These are phyloP conservation scores for Psilocybe subaeruginosa DNA, from an alignment of 768 basidiomycete genomes.

Conservation along the genomic window DNA sequence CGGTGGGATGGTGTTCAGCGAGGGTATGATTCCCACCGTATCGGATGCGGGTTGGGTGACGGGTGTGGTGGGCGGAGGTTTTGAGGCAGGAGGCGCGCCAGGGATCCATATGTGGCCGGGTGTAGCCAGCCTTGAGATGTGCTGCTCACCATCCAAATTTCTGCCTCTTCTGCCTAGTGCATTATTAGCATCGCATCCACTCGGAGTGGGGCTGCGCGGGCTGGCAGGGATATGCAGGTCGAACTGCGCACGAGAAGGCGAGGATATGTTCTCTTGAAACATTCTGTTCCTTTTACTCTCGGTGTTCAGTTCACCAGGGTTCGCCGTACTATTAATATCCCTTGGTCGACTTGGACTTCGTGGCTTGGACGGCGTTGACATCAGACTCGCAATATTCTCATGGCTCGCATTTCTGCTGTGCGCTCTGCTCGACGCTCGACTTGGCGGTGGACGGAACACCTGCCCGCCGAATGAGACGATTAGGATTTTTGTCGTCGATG, in stretches of 20 bases:
- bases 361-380: neutral
- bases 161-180: too few species aligned
- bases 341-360: slow-evolving; percentile 28
- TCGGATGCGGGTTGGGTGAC: slow-evolving; percentile 7
- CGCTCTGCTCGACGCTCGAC: slow-evolving; percentile 31
- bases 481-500: slow-evolving; percentile 57
- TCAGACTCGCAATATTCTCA: neutral
- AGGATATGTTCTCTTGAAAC: neutral
- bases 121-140: slow-evolving; percentile 37
- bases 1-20: slow-evolving; percentile 23
- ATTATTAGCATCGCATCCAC: too few species aligned
- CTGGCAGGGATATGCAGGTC: neutral
- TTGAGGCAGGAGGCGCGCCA: slow-evolving; percentile 55
- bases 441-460: slow-evolving; percentile 55
- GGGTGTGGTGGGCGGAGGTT: slow-evolving; percentile 31
- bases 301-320: neutral
- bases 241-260: neutral
- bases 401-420: neutral
- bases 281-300: neutral
- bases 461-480: slow-evolving; percentile 86
- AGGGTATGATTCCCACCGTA: slow-evolving; percentile 4
- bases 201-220: slow-evolving; percentile 17
- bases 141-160: neutral
- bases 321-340: slow-evolving; percentile 3
- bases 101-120: slow-evolving; percentile 60